Evolutionary conservation across 2,329 filamentous ascomycete species (phyloP).

Genomic region (Cladosporium cucumerinum): DNA sequence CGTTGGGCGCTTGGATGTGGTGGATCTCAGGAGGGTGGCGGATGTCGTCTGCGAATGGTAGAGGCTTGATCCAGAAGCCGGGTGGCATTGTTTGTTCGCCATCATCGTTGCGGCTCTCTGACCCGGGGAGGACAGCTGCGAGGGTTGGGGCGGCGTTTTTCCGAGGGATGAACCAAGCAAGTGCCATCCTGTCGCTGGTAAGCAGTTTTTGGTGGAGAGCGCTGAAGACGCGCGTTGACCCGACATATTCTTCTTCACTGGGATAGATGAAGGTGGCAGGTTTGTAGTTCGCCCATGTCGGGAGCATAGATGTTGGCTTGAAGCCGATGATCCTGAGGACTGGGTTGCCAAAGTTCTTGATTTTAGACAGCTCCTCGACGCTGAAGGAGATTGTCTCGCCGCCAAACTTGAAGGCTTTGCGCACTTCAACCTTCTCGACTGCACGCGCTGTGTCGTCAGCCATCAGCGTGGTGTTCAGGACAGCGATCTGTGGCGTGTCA

Average conservation of each 20-base stretch:
- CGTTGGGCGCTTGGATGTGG: conserved; percentile 59
- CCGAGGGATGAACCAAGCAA: conserved; percentile 87
- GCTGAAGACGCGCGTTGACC: conserved; percentile 88
- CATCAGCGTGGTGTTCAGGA: conserved; percentile 68
- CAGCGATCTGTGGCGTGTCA: conserved; percentile 78
- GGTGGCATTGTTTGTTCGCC: conserved; percentile 71
- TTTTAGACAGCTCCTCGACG: conserved; percentile 72
- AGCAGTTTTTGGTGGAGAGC: conserved; percentile 85
- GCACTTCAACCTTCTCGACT: conserved; percentile 76
- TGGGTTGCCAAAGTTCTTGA: conserved; percentile 78
- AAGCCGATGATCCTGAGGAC: conserved; percentile 89
- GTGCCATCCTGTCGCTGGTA: conserved; percentile 71
- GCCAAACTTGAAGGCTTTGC: conserved; percentile 94
- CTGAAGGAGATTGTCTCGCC: conserved; percentile 85
- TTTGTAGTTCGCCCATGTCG: conserved; percentile 79
- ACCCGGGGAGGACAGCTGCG: conserved; percentile 76
- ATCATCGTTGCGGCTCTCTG: conserved; percentile 61
- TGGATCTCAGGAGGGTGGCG: conserved; percentile 66
- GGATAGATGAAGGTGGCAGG: conserved; percentile 93
- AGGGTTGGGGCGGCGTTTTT: conserved; percentile 75
- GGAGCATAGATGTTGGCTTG: conserved; percentile 72
- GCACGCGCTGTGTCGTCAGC: conserved; percentile 73
- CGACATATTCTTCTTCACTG: conserved; percentile 82
- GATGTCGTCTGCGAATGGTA: conserved; percentile 88
- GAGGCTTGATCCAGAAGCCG: conserved; percentile 81